These are phyloP conservation scores for Phytophthora fragariae DNA, from an alignment of 352 stramenopile genomes.

Conservation along the genomic window DNA sequence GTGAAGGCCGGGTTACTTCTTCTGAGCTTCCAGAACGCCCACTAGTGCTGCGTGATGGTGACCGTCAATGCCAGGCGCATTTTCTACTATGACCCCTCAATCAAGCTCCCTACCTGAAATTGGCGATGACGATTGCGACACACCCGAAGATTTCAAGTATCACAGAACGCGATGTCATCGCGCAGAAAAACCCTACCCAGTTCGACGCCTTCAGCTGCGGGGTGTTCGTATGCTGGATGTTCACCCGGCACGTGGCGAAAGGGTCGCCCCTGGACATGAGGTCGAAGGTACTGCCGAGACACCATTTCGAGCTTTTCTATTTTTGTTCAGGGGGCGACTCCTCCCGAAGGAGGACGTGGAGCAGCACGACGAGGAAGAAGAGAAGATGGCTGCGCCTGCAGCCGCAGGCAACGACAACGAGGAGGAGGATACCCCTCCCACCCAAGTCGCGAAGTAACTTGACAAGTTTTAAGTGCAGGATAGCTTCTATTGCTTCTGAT, in stretches of 20 bases:
- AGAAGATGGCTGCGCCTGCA: no score
- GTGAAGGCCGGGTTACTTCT: conserved; percentile 6
- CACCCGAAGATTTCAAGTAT: background rate
- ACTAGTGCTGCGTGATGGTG: conserved; percentile 21
- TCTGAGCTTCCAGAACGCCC: conserved; percentile 13
- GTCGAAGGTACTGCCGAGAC: background rate
- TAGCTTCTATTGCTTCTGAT: no score
- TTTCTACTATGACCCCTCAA: conserved; percentile 22
- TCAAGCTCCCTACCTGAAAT: background rate
- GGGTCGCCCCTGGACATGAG: conserved; percentile 9
- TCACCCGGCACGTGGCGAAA: conserved; percentile 9
- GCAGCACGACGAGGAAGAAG: no score
- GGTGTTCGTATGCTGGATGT: conserved; percentile 27
- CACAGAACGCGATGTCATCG: conserved; percentile 4
- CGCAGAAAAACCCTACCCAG: conserved; percentile 27
- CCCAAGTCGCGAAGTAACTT: no score
- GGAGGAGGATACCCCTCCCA: no score
- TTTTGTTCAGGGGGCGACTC: background rate
- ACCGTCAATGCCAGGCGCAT: background rate
- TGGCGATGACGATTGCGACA: background rate
- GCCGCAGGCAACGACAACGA: no score
- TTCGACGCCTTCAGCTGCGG: conserved; percentile 28
- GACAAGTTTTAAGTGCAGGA: no score
- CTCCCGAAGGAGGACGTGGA: no score
- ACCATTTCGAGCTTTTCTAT: conserved; percentile 30